Evolutionary conservation across 441 rosid genomes (phyloP).

Genomic region (Bruguiera hainesii): DNA sequence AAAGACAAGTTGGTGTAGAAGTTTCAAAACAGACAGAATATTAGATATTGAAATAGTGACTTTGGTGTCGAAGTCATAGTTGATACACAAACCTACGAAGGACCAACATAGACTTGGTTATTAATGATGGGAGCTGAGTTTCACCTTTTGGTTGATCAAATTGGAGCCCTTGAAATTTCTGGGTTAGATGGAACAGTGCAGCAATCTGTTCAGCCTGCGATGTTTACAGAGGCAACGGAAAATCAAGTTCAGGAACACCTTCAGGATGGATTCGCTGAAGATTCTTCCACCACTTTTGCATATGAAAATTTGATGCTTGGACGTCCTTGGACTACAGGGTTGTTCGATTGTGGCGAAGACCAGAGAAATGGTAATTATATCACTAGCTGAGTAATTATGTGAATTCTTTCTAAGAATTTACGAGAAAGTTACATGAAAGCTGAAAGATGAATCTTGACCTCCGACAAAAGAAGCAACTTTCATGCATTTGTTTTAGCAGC

Average conservation of each 20-base stretch:
- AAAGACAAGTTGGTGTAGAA: neutral
- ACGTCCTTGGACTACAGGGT: conserved; percentile 39
- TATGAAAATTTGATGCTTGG: conserved; percentile 3
- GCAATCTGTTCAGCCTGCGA: neutral
- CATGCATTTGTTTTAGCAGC: neutral
- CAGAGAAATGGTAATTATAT: conserved; percentile 30
- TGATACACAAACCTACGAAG: neutral
- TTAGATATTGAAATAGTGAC: no score
- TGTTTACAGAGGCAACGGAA: neutral
- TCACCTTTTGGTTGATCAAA: neutral
- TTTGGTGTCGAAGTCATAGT: neutral
- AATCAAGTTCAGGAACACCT: neutral
- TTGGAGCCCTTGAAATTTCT: neutral
- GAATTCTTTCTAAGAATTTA: neutral
- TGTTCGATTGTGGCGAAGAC: conserved; percentile 39
- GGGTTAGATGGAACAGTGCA: neutral
- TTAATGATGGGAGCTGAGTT: neutral
- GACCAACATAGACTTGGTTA: neutral
- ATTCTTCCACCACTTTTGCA: neutral
- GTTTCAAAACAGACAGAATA: no score
- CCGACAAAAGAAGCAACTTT: neutral
- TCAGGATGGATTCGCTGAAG: neutral
- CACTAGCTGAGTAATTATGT: neutral
- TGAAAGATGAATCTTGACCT: neutral
- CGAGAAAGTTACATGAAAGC: neutral